Percentiles rank a stretch among this genome's conserved stretches.
These are phyloP conservation scores for Nicotiana rustica DNA, from an alignment of 305 asterid genomes.

Conservation along the genomic window DNA sequence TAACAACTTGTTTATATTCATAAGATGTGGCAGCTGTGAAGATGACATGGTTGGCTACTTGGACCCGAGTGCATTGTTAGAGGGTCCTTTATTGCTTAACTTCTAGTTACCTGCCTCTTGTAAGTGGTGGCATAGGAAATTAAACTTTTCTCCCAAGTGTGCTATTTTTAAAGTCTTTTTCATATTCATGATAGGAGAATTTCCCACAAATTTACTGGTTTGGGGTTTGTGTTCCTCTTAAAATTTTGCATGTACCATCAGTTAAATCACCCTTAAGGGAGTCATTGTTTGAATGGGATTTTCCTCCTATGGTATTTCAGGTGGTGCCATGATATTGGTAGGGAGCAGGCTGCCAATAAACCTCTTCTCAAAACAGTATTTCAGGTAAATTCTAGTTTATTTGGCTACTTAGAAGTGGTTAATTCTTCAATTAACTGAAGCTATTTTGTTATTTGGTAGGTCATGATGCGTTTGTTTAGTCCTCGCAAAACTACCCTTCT, in stretches of 20 bases:
- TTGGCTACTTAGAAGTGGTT: conserved; percentile 14
- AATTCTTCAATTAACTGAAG: conserved; percentile 33
- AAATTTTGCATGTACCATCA: background rate
- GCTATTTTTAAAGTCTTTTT: conserved; percentile 9
- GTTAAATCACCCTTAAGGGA: background rate
- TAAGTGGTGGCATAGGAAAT: conserved; percentile 26
- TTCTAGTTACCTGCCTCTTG: conserved; percentile 27
- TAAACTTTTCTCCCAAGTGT: background rate
- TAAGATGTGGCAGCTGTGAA: background rate
- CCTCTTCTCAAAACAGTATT: conserved; percentile 81
- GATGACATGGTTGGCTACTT: conserved; percentile 18
- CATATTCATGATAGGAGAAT: background rate
- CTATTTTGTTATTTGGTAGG: conserved; percentile 52
- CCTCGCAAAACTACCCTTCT: conserved; percentile 79
- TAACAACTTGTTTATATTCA: conserved; percentile 19
- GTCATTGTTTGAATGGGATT: conserved; percentile 23
- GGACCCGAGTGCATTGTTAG: conserved; percentile 24
- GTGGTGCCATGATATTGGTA: conserved; percentile 87
- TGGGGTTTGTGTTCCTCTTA: background rate
- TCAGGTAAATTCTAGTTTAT: conserved; percentile 56
- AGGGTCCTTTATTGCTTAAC: conserved; percentile 1
- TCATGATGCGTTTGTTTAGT: conserved; percentile 76
- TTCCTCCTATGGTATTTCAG: conserved; percentile 44
- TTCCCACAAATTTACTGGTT: background rate
- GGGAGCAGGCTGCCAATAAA: conserved; percentile 80